Evolutionary conservation across 257 asterid genomes (phyloP).

Genomic region (Nicotiana sylvestris): DNA sequence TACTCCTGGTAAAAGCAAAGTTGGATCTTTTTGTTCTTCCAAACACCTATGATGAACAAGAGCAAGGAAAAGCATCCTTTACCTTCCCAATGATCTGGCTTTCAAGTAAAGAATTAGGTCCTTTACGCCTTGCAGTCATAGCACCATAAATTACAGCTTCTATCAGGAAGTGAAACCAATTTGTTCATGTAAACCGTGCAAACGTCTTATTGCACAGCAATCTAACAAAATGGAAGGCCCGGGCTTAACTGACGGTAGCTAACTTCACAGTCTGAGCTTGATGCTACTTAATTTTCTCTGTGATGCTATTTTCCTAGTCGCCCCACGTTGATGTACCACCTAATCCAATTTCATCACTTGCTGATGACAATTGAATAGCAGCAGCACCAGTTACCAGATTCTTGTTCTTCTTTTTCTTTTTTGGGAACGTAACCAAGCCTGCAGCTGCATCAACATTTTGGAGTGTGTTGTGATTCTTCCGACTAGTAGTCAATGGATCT

Average conservation of each 20-base stretch:
- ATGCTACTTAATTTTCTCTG: neutral
- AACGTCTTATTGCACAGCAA: neutral
- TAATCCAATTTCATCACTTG: conserved; percentile 59
- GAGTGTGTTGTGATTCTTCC: conserved; percentile 17
- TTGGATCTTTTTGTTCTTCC: neutral
- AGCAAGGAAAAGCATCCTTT: neutral
- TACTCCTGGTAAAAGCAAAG: neutral
- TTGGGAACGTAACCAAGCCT: conserved; percentile 30
- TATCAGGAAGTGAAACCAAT: neutral
- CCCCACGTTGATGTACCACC: conserved; percentile 91
- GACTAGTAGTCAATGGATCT: conserved; percentile 3
- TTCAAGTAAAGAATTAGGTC: neutral
- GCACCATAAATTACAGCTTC: neutral
- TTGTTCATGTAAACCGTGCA: neutral
- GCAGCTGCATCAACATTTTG: conserved; percentile 28
- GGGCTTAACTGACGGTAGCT: neutral
- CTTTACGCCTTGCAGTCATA: neutral
- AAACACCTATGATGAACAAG: neutral
- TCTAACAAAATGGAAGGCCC: neutral
- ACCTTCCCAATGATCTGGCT: neutral
- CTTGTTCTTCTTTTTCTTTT: conserved; percentile 41
- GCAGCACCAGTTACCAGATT: conserved; percentile 26
- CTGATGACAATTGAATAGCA: conserved; percentile 34
- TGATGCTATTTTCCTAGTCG: conserved; percentile 8
- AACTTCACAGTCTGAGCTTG: neutral